Conservation (phyloP, 345 rosid genomes). For the Arabis hirsuta region DNA sequence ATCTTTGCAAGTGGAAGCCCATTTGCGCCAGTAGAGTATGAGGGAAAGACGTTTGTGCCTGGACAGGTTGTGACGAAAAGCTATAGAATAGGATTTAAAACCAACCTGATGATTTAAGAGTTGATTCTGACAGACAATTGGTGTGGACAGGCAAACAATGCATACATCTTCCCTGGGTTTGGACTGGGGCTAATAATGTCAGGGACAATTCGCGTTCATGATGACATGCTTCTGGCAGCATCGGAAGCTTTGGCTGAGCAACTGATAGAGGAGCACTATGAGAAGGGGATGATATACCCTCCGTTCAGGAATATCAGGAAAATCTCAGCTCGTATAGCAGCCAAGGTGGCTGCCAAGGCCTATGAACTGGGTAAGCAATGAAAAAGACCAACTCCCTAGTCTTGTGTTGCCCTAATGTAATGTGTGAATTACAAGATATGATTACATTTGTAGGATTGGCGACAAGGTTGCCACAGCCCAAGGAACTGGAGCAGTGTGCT, state of each 20-base stretch:
- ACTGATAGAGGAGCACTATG: conserved; percentile 75
- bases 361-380: conserved; percentile 80
- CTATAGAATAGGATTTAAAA: not conserved
- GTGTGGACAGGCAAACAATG: conserved; percentile 81
- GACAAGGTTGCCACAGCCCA: conserved; percentile 82
- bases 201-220: conserved; percentile 92
- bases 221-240: conserved; percentile 94
- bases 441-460: conserved; percentile 64
- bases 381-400: not conserved
- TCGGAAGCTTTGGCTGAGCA: conserved; percentile 89
- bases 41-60: conserved; percentile 66
- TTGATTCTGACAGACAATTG: conserved; percentile 8
- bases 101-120: not conserved
- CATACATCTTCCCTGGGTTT: conserved; percentile 95
- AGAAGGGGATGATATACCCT: conserved; percentile 84
- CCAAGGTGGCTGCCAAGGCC: conserved; percentile 84
- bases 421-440: conserved; percentile 16
- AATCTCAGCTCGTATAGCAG: conserved; percentile 94
- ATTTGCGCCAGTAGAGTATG: conserved; percentile 71
- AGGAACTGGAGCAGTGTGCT: conserved; percentile 71
- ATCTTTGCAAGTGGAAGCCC: conserved; percentile 98
- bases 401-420: not conserved
- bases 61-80: conserved; percentile 68
- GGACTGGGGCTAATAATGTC: conserved; percentile 96
- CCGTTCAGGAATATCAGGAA: conserved; percentile 85